These are phyloP conservation scores for Rhodotorula sp. DNA, from an alignment of 1,284 basidiomycete genomes.

Conservation along the genomic window DNA sequence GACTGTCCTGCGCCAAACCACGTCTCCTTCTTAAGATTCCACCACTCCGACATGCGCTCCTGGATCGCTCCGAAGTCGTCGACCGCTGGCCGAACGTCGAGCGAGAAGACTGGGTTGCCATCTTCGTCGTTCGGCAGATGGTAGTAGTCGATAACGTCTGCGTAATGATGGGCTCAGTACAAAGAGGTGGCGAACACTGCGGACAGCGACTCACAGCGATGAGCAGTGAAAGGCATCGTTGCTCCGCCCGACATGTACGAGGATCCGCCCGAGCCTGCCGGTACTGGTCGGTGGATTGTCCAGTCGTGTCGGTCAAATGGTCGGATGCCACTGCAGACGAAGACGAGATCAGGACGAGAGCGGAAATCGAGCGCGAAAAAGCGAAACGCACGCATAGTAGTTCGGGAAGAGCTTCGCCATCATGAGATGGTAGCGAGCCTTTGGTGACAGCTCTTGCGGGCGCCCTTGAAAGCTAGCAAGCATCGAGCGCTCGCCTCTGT, in stretches of 20 bases:
- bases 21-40: conserved; percentile 41
- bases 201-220: conserved; percentile 32
- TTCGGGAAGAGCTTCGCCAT: conserved; percentile 84
- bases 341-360: too few relatives aligned
- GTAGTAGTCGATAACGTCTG: conserved; percentile 91
- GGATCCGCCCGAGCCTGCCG: neutral
- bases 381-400: conserved; percentile 69
- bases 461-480: conserved; percentile 83
- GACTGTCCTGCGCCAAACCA: conserved; percentile 8
- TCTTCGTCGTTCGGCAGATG: conserved; percentile 78
- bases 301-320: conserved; percentile 99
- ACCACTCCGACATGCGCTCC: conserved; percentile 44
- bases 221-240: conserved; percentile 25
- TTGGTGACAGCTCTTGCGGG: conserved; percentile 75
- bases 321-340: conserved; percentile 65
- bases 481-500: conserved; percentile 56
- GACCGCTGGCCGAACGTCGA: conserved; percentile 64
- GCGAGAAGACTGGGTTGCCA: conserved; percentile 79
- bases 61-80: conserved; percentile 42
- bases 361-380: neutral
- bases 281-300: conserved; percentile 54
- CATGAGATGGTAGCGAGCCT: conserved; percentile 79
- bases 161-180: neutral
- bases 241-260: conserved; percentile 29
- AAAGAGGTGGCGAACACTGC: too few relatives aligned